phyloP scores from a whole-genome alignment of 2,329 filamentous ascomycete genomes.

The Aspergillus sp. region DNA sequence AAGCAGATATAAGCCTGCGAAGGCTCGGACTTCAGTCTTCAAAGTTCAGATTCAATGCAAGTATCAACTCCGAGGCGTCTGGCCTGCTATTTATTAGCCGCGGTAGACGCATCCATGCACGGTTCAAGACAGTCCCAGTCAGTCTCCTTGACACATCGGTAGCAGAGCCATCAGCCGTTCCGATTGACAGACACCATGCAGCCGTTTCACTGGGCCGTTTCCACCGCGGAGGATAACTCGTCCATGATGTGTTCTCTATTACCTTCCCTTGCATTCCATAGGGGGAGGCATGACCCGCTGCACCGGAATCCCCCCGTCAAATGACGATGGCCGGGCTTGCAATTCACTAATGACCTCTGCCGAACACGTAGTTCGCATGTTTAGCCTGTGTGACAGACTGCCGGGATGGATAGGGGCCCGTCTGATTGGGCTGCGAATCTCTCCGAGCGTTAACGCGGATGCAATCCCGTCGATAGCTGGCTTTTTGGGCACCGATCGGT shows the following conservation, averaged over 20 bases:
- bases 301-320: background rate
- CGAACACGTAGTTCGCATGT: slow-evolving; percentile 7
- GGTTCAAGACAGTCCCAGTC: background rate
- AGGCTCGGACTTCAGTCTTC: too few relatives aligned
- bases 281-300: background rate
- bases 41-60: background rate
- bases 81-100: background rate
- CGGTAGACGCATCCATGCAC: background rate
- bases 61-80: background rate
- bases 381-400: slow-evolving; percentile 5
- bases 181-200: too few relatives aligned
- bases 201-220: too few relatives aligned
- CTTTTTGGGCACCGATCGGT: background rate
- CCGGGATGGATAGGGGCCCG: background rate
- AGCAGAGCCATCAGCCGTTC: background rate
- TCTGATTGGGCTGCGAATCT: background rate
- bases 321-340: background rate
- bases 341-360: background rate
- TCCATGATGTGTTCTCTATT: background rate
- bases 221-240: background rate
- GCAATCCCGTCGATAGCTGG: background rate
- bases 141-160: background rate
- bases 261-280: slow-evolving; percentile 6
- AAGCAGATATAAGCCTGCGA: too few relatives aligned
- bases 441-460: slow-evolving; percentile 3